These are phyloP conservation scores for Rhizoclosmatium globosum DNA, from an alignment of 192 early-diverging fungal species.

Conservation along the genomic window DNA sequence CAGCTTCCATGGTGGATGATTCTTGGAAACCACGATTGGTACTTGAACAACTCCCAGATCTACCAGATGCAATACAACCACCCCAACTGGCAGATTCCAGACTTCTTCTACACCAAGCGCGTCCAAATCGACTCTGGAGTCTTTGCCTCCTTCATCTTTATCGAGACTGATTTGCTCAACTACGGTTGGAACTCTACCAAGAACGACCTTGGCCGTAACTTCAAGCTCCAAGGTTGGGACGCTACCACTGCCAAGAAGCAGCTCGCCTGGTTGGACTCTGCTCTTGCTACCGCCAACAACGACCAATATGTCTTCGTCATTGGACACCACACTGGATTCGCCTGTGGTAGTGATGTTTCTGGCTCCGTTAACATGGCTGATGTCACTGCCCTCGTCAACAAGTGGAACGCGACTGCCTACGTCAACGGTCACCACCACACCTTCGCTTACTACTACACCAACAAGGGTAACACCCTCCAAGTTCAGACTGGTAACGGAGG, in stretches of 20 bases:
- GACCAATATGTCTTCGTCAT: constrained; percentile 31
- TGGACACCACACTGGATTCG: constrained; percentile 23
- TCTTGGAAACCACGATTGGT: constrained; percentile 35
- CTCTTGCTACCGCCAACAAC: background rate
- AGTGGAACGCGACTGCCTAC: constrained; percentile 18
- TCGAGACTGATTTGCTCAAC: constrained; percentile 31
- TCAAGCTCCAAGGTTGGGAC: constrained; percentile 11
- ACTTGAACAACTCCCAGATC: background rate
- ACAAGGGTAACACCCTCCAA: constrained; percentile 7
- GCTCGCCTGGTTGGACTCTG: constrained; percentile 13
- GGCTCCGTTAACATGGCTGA: background rate
- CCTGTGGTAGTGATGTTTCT: constrained; percentile 13
- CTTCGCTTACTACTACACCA: constrained; percentile 6
- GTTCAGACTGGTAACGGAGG: constrained; percentile 25
- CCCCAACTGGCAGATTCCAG: constrained; percentile 10
- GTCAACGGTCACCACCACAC: constrained; percentile 33
- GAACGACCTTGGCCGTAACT: background rate
- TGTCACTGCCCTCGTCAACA: background rate
- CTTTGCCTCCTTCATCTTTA: constrained; percentile 25
- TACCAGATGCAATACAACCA: constrained; percentile 1
- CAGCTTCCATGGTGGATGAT: constrained; percentile 30
- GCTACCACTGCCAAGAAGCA: constrained; percentile 12
- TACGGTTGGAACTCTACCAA: constrained; percentile 22
- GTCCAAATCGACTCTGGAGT: background rate
- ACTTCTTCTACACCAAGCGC: constrained; percentile 28